phyloP scores from a whole-genome alignment of 1,284 basidiomycete species.

The Leccinum pachyderme region DNA sequence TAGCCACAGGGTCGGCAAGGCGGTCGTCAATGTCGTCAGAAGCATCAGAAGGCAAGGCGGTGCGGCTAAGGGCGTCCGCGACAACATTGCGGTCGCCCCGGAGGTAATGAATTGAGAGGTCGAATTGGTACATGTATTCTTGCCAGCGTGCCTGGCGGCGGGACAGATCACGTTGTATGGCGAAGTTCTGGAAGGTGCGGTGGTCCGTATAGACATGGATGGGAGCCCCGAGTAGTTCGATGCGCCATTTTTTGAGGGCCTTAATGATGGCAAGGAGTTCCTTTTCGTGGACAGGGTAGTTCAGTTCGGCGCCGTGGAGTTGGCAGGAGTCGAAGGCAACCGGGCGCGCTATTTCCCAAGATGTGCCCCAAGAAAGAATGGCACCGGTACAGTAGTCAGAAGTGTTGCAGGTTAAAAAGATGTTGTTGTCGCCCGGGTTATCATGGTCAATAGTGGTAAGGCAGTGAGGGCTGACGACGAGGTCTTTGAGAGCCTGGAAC shows the following conservation, averaged over 20 bases:
- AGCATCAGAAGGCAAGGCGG: background rate
- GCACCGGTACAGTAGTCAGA: background rate
- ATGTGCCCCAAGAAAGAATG: background rate
- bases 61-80: background rate
- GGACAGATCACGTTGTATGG: too few relatives aligned
- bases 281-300: background rate
- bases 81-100: background rate
- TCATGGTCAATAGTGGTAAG: slow-evolving; percentile 28
- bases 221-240: background rate
- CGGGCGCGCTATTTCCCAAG: background rate
- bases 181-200: background rate
- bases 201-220: background rate
- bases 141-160: too few relatives aligned
- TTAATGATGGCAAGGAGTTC: background rate
- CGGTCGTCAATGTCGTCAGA: too few relatives aligned
- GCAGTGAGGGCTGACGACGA: slow-evolving; percentile 28
- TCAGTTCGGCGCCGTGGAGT: background rate
- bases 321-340: background rate
- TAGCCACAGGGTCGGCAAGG: too few relatives aligned
- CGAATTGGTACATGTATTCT: too few relatives aligned
- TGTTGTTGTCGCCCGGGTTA: background rate
- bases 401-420: background rate
- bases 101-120: background rate
- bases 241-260: background rate
- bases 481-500: slow-evolving; percentile 39